Evolutionary conservation across 2,329 filamentous ascomycete species (phyloP).

Genomic region (Diplocarpon mali): DNA sequence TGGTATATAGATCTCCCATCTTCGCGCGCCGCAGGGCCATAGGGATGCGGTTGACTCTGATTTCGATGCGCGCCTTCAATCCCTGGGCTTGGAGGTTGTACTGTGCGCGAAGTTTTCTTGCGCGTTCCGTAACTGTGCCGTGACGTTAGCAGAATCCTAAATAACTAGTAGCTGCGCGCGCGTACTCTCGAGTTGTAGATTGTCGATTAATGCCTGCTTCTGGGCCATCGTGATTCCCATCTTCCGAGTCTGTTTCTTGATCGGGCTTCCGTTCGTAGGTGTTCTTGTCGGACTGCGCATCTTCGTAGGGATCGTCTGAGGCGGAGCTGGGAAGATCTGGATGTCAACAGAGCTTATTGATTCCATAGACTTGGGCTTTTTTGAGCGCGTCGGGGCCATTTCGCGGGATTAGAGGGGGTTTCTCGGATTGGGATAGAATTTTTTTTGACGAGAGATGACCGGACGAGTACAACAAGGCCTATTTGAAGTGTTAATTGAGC

Average conservation of each 20-base stretch:
- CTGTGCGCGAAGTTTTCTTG: constrained; percentile 76
- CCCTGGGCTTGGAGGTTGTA: constrained; percentile 82
- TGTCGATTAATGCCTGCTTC: constrained; percentile 81
- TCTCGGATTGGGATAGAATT: background rate
- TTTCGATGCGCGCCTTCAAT: constrained; percentile 75
- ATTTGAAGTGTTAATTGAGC: background rate
- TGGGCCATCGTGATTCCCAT: constrained; percentile 56
- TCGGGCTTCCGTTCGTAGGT: constrained; percentile 43
- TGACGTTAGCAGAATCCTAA: background rate
- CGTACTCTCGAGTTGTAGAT: constrained; percentile 76
- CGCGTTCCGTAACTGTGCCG: constrained; percentile 67
- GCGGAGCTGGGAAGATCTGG: constrained; percentile 21
- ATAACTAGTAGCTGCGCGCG: background rate
- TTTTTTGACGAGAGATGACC: background rate
- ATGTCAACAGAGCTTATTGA: constrained; percentile 22
- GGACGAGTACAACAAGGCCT: background rate
- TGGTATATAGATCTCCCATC: constrained; percentile 61
- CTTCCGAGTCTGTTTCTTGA: constrained; percentile 41
- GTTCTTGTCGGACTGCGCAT: constrained; percentile 27
- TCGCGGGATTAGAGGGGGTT: constrained; percentile 12
- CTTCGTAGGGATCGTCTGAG: constrained; percentile 27
- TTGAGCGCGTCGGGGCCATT: constrained; percentile 38
- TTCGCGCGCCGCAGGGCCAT: constrained; percentile 64
- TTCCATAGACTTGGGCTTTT: constrained; percentile 35
- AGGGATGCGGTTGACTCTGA: constrained; percentile 88